Base-by-base conservation (phyloP, 306 rosid species). In the Gynostemma pentaphyllum region DNA sequence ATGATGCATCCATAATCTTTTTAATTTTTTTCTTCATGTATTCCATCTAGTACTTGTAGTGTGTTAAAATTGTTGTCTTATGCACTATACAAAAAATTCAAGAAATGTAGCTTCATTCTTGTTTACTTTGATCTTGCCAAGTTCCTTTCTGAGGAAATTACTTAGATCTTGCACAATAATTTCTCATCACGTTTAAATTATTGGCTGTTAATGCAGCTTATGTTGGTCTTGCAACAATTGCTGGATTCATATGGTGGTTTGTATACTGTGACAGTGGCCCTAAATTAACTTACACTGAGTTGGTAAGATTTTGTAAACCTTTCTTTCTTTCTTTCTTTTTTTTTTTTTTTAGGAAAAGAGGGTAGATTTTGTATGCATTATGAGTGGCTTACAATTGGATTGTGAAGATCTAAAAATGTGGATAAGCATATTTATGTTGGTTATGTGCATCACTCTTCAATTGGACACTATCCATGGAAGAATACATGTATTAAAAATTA, bases 231-330 rank as follows among this genome's bases (percentile, higher is more conserved):
- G 96, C 96, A 9, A 92, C 98, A 2, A 70, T 92, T 80, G 96
- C 90, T 10, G 98, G 98, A 62, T 92, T 92, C 62, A 82, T 92
- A 70, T 92, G 98, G 98, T 92, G 98, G 98, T 92, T 86, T 84
- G 72, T 92, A 64, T 92, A 86, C 67, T 78, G 94, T 52, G 96
- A 84, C 41, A 70, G 64, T n/a, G 98, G 98, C 70, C 98, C 98
- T 46, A 84, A 84, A 75, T 78, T 92, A 24, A 95, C 84, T 39
- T 92, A 92, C 60, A 10, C 77, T 37, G 98, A 92, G 75, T 70
- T 92, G 88, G 98, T 91, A 86, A 85, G 82, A 74, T 68, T 69
- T 37, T 53, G 49, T 12, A n/a, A n/a, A n/a, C n/a, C n/a, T n/a
- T n/a, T n/a, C n/a, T n/a, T n/a, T n/a, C n/a, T n/a, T n/a, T n/a